phyloP scores from a whole-genome alignment of 768 basidiomycete genomes.

The Hemileccinum impolitum region DNA sequence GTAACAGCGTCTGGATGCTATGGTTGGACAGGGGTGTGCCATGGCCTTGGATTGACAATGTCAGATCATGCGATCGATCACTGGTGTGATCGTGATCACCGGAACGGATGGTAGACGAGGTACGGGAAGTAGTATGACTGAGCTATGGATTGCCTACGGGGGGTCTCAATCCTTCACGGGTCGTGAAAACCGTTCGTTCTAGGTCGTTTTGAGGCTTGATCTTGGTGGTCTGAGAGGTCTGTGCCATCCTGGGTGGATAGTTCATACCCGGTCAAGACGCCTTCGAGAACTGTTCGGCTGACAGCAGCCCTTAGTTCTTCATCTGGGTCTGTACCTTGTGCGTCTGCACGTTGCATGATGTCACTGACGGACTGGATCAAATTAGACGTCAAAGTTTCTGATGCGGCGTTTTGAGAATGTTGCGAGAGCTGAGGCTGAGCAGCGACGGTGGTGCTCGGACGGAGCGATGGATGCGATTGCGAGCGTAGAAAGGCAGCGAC shows the following conservation, averaged over 20 bases:
- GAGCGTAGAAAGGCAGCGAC: slow-evolving; percentile 62
- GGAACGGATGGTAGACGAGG: slow-evolving; percentile 23
- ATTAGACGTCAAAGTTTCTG: slow-evolving; percentile 65
- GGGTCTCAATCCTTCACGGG: neutral
- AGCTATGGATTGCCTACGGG: neutral
- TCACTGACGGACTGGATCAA: slow-evolving; percentile 64
- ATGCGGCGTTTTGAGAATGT: slow-evolving; percentile 62
- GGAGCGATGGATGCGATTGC: slow-evolving; percentile 16
- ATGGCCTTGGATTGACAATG: slow-evolving; percentile 14
- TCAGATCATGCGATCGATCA: slow-evolving; percentile 33
- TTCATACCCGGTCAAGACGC: slow-evolving; percentile 58
- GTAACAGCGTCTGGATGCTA: neutral
- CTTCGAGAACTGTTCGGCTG: slow-evolving; percentile 58
- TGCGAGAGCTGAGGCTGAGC: slow-evolving; percentile 47
- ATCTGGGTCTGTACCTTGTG: slow-evolving; percentile 62
- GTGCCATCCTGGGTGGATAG: slow-evolving; percentile 33
- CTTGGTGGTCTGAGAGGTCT: slow-evolving; percentile 7
- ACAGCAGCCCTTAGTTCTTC: slow-evolving; percentile 63
- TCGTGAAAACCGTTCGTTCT: slow-evolving; percentile 21
- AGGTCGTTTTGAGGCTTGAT: slow-evolving; percentile 22
- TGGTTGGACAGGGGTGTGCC: slow-evolving; percentile 4
- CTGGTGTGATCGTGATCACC: slow-evolving; percentile 32
- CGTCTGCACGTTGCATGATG: slow-evolving; percentile 60
- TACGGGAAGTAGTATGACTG: slow-evolving; percentile 10
- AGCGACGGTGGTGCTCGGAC: slow-evolving; percentile 1